A percentile compares a stretch with the other conserved stretches of the same genome.
Conservation (phyloP, 352 stramenopile genomes). For the Aphanomyces euteiches region DNA sequence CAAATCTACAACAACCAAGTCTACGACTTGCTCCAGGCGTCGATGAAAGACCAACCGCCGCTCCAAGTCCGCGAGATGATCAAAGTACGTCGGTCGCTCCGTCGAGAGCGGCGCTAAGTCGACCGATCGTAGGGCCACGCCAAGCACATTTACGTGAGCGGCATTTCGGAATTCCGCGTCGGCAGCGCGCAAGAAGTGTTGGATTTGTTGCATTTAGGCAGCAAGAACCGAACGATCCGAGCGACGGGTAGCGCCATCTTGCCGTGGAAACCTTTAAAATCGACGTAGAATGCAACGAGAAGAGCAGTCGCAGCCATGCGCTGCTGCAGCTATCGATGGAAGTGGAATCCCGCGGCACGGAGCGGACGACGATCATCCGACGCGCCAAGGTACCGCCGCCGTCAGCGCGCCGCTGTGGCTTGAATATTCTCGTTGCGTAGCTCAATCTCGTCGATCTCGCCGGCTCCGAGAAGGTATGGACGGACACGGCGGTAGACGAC, state of each 20-base stretch:
- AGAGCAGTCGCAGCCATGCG: slow-evolving; percentile 82
- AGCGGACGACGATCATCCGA: slow-evolving; percentile 67
- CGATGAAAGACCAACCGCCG: slow-evolving; percentile 21
- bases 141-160: slow-evolving; percentile 87
- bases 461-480: slow-evolving; percentile 75
- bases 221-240: slow-evolving; percentile 81
- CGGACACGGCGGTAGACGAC: too few relatives aligned
- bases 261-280: not conserved
- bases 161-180: slow-evolving; percentile 86
- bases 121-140: slow-evolving; percentile 62
- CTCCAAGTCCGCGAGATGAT: slow-evolving; percentile 39
- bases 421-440: slow-evolving; percentile 22
- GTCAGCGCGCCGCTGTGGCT: too few relatives aligned
- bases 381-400: slow-evolving; percentile 44
- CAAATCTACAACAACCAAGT: slow-evolving; percentile 90
- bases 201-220: slow-evolving; percentile 66
- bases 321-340: slow-evolving; percentile 80
- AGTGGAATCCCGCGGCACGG: slow-evolving; percentile 63
- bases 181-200: slow-evolving; percentile 73
- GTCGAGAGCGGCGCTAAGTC: slow-evolving; percentile 51
- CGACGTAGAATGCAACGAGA: slow-evolving; percentile 62
- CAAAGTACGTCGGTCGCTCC: slow-evolving; percentile 45
- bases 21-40: slow-evolving; percentile 61
- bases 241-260: slow-evolving; percentile 44
- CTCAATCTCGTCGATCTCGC: slow-evolving; percentile 91